A percentile compares a stretch with the other conserved stretches of the same genome.
Evolutionary conservation across 1,284 basidiomycete genomes (phyloP).

Genomic region (Entoloma clypeatum): DNA sequence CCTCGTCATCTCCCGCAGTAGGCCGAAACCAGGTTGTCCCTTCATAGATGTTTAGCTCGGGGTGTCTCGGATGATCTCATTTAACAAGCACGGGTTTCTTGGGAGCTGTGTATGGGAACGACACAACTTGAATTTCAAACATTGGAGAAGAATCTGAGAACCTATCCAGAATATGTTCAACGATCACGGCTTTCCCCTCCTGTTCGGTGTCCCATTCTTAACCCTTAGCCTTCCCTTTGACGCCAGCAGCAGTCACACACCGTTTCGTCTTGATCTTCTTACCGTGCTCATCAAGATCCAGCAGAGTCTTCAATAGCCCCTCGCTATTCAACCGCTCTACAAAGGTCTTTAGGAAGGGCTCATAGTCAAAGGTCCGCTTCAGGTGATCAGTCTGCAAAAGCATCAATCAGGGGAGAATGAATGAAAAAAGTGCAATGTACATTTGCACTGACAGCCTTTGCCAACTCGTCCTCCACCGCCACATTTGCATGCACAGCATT

Average conservation of each 20-base stretch:
- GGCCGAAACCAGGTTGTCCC: no score
- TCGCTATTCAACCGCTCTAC: slow-evolving; percentile 41
- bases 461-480: slow-evolving; percentile 48
- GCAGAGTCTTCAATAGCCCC: slow-evolving; percentile 42
- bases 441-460: slow-evolving; percentile 39
- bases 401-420: background rate
- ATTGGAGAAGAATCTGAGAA: no score
- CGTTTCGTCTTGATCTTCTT: slow-evolving; percentile 20
- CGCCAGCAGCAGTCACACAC: background rate
- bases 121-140: no score
- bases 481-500: slow-evolving; percentile 40
- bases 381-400: slow-evolving; percentile 47
- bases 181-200: slow-evolving; percentile 1
- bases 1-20: no score
- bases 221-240: no score
- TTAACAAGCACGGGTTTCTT: no score
- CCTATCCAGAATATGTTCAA: no score
- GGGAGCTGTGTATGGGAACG: no score
- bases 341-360: slow-evolving; percentile 52
- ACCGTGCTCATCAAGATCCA: slow-evolving; percentile 34
- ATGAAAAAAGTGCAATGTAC: slow-evolving; percentile 33
- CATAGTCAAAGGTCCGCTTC: slow-evolving; percentile 58
- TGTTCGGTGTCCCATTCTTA: background rate
- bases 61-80: no score
- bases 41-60: no score